Evolutionary conservation across 2,329 filamentous ascomycete species (phyloP), one percentile per base, ranked within the genome.

Genomic region (Fusarium musae): DNA sequence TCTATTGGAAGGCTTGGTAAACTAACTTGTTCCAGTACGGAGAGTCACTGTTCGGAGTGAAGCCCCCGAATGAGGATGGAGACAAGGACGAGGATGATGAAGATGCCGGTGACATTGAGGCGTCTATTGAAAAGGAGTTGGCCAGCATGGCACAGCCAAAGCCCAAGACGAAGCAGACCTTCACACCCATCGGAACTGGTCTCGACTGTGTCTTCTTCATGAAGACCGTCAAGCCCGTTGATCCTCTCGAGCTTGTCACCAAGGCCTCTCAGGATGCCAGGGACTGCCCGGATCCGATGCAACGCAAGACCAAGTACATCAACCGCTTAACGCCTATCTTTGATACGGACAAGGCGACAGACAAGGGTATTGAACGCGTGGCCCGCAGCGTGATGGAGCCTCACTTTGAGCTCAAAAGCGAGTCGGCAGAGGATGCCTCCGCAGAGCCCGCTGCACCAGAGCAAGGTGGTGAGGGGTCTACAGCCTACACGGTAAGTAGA

Each of bases 121-220:
- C 89, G 9, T 88, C 91, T 34, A 93, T 96, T 74, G 81, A 89
- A 75, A 91, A 90, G 78, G 94, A 96, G 82, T 81, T 96, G n/a
- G 87, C 87, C 34, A 86, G 84, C 75, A 90, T 88, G 61, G 78
- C 83, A 43, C 76, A 82, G 36, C 78, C 78, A 52, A 80, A 85
- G 67, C 78, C 79, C 59, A 81, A 80, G 32, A 83, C 85, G 64
- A 84, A 85, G 62, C 81, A 87, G 21, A 77, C 83, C 21, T 91
- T 92, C 74, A 84, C 84, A 21, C 82, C 87, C 6, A 82, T 92
- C 39, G 85, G 84, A 47, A 83, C 89, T 50, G 86, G 85, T 52
- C 83, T 91, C n/a, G 89, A 90, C 68, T 92, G 90, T 67, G 82
- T 92, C 49, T 83, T 92, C 70, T 92, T 92, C 79, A 86, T 91